Evolutionary conservation across 2,329 filamentous ascomycete species (phyloP).

Genomic region (Talaromyces albobiverticillius): DNA sequence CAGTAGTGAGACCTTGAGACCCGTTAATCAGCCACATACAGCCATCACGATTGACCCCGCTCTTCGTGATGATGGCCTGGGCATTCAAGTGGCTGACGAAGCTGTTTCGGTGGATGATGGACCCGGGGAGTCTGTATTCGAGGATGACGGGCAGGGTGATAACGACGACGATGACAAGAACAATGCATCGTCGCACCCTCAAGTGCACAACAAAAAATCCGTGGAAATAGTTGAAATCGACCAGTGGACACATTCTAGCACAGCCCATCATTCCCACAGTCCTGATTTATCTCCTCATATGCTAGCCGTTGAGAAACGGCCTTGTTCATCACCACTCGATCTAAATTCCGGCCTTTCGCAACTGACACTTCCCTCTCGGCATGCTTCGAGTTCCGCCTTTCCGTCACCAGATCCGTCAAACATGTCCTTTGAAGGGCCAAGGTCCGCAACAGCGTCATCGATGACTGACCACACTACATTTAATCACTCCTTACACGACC

Average conservation of each 20-base stretch:
- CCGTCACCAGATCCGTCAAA: conserved; percentile 45
- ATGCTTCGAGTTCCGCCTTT: conserved; percentile 41
- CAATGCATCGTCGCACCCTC: background rate
- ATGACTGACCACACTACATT: conserved; percentile 41
- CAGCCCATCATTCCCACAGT: conserved; percentile 24
- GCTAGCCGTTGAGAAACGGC: conserved; percentile 36
- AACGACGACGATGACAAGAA: background rate
- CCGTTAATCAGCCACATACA: conserved; percentile 1
- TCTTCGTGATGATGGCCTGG: conserved; percentile 25
- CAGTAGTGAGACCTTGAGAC: conserved; percentile 15
- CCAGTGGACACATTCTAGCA: conserved; percentile 21
- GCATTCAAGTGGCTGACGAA: conserved; percentile 23
- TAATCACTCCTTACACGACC: conserved; percentile 34
- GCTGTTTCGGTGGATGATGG: conserved; percentile 8
- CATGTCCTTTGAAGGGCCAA: conserved; percentile 41
- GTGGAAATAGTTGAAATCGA: conserved; percentile 32
- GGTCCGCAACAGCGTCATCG: conserved; percentile 39
- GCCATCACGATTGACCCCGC: background rate
- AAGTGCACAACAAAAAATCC: conserved; percentile 21
- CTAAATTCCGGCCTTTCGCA: conserved; percentile 37
- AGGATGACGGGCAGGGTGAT: background rate
- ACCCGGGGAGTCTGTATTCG: conserved; percentile 12
- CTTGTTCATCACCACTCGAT: conserved; percentile 42
- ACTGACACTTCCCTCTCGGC: conserved; percentile 37
- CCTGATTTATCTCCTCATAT: conserved; percentile 37